Base-by-base conservation (phyloP, 257 asterid species). In the Penstemon newberryi region DNA sequence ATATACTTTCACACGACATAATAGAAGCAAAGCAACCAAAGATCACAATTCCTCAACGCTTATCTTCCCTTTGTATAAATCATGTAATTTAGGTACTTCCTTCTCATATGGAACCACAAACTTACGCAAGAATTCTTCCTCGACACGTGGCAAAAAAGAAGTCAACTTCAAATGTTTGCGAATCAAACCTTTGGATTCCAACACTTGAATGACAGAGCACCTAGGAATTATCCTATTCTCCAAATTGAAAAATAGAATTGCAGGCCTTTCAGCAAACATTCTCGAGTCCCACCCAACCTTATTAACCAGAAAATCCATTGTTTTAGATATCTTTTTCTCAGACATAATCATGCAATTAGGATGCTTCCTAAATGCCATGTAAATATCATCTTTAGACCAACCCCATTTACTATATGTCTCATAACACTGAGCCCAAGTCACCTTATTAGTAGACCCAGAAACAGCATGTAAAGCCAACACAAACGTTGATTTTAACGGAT, bases 181-280 rank as follows among this genome's bases (percentile, higher is more conserved):
- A 37, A 56, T 44, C 43, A 74, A 67, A 40, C 70, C 65, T 7
- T 39, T 74, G 0, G 43, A 67, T 9, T 7, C 6, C 65, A 73
- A 61, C 11, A 67, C 42, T 3, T 53, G 69, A 13, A 60, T n/a
- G 9, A 61, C 60, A 19, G 70, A 42, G 3, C 63, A 68, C 70
- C 78, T 73, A 18, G 73, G 78, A 5, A 52, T 60, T 40, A 67
- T 67, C 70, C 70, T 67, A 19, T 73, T 73, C 65, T 73, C 78
- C 64, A 73, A 53, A 63, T 59, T 73, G 53, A 8, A 64, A 4
- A 4, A 9, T 52, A 72, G 9, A 56, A 47, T 12, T 3, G 2
- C 3, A 0, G 71, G 71, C 12, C 45, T 8, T 8, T 4, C n/a
- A 0, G 66, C 71, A 45, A 72, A 45, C 39, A 38, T 41, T 49